phyloP scores from a whole-genome alignment of 2,329 filamentous ascomycete genomes.

The Epichloe hybrida region DNA sequence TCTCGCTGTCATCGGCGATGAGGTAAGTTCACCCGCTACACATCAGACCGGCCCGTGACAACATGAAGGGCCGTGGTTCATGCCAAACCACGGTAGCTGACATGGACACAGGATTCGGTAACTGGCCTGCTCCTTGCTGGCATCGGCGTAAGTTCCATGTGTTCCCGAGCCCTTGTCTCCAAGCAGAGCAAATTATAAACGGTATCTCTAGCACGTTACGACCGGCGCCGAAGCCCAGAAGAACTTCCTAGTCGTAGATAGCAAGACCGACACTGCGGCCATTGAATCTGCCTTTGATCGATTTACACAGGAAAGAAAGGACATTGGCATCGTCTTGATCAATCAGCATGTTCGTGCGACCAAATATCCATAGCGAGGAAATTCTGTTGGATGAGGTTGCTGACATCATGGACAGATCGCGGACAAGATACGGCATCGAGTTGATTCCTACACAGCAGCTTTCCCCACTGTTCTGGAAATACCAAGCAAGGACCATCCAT shows the following conservation, averaged over 20 bases:
- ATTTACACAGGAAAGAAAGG: conserved; percentile 82
- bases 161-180: neutral
- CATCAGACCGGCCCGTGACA: neutral
- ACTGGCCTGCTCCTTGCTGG: conserved; percentile 91
- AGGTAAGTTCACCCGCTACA: conserved; percentile 42
- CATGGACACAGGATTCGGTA: conserved; percentile 64
- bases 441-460: conserved; percentile 85
- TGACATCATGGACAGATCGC: conserved; percentile 50
- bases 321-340: conserved; percentile 92
- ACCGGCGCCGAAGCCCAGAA: conserved; percentile 79
- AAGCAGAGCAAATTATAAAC: neutral
- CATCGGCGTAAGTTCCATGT: conserved; percentile 55
- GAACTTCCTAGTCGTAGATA: conserved; percentile 95
- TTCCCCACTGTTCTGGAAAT: conserved; percentile 97
- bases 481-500: conserved; percentile 96
- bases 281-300: conserved; percentile 85
- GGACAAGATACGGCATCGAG: conserved; percentile 78
- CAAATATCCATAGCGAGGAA: neutral
- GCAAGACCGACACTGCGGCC: conserved; percentile 74
- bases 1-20: conserved; percentile 93
- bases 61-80: neutral
- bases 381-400: neutral
- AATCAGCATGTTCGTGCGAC: conserved; percentile 73
- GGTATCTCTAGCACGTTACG: conserved; percentile 62
- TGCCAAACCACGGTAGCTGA: conserved; percentile 11